Evolutionary conservation across 495 filamentous ascomycete genomes (phyloP).

Genomic region (Hypoxylon fragiforme): DNA sequence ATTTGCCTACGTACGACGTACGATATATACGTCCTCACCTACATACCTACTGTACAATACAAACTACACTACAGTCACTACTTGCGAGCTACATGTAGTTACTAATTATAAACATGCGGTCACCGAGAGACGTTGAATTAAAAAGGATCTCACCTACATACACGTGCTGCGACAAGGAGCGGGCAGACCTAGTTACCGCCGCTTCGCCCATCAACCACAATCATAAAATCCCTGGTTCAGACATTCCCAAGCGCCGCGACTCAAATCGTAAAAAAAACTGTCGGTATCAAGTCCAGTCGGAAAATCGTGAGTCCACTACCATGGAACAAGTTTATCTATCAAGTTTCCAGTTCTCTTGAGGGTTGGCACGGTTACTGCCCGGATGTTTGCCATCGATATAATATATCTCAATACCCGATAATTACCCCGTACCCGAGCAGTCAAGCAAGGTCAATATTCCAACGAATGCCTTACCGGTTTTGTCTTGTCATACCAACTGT

Average conservation of each 20-base stretch:
- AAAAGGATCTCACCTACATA: slow-evolving; percentile 22
- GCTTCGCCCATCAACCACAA: slow-evolving; percentile 16
- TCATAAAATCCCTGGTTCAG: slow-evolving; percentile 8
- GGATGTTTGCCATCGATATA: no score
- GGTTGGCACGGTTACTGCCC: no score
- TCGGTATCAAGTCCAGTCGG: background rate
- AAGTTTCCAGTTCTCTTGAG: no score
- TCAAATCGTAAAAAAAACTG: no score
- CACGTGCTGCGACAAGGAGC: slow-evolving; percentile 14
- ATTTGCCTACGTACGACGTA: no score
- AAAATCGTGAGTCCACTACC: background rate
- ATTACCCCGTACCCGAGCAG: no score
- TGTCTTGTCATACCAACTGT: no score
- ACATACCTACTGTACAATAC: background rate
- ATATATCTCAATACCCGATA: no score
- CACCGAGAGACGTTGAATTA: slow-evolving; percentile 2
- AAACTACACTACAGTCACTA: background rate
- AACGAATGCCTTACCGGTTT: no score
- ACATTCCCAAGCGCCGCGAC: slow-evolving; percentile 12
- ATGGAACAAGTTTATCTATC: background rate
- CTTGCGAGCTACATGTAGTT: slow-evolving; percentile 21
- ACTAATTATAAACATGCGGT: slow-evolving; percentile 14
- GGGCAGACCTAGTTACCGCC: slow-evolving; percentile 11
- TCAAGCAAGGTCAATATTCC: no score
- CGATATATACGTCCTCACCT: no score